Conservation (phyloP, 2,329 filamentous ascomycete species). For the Aspergillus proliferans region DNA sequence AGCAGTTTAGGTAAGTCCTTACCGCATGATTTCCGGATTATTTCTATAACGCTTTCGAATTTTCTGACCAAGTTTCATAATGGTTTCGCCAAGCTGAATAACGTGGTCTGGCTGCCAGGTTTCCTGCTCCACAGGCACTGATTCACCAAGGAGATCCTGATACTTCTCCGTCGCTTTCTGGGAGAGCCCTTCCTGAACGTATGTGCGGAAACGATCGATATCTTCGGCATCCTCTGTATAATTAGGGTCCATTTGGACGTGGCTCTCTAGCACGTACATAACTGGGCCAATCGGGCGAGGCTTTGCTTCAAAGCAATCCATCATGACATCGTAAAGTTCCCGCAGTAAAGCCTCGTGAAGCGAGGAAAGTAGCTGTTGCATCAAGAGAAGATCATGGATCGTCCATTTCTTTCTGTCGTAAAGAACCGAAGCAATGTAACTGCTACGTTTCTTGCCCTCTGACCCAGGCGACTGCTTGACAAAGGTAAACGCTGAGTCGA, state of each 20-base stretch:
- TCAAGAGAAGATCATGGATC: constrained; percentile 60
- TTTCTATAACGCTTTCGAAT: constrained; percentile 90
- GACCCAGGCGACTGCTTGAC: constrained; percentile 67
- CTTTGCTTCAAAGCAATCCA: constrained; percentile 84
- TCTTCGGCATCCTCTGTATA: constrained; percentile 69
- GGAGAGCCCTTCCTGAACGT: constrained; percentile 65
- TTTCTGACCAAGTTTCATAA: constrained; percentile 77
- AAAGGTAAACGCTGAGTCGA: constrained; percentile 77
- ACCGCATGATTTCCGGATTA: constrained; percentile 79
- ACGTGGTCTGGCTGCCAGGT: constrained; percentile 90
- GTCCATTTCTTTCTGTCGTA: constrained; percentile 63
- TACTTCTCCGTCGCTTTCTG: constrained; percentile 75
- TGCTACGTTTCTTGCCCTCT: constrained; percentile 53
- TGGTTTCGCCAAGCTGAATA: constrained; percentile 77
- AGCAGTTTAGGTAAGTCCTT: constrained; percentile 45
- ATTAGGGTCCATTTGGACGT: constrained; percentile 70
- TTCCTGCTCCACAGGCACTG: constrained; percentile 72
- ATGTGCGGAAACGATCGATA: constrained; percentile 62
- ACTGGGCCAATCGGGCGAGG: constrained; percentile 72
- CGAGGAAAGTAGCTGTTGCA: constrained; percentile 66
- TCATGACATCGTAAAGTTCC: constrained; percentile 80
- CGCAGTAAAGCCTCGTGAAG: constrained; percentile 77
- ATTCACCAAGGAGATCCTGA: constrained; percentile 66
- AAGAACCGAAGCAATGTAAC: constrained; percentile 43
- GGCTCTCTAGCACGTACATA: constrained; percentile 72